Evolutionary conservation across 768 basidiomycete genomes (phyloP).

Genomic region (Tremella fuciformis): DNA sequence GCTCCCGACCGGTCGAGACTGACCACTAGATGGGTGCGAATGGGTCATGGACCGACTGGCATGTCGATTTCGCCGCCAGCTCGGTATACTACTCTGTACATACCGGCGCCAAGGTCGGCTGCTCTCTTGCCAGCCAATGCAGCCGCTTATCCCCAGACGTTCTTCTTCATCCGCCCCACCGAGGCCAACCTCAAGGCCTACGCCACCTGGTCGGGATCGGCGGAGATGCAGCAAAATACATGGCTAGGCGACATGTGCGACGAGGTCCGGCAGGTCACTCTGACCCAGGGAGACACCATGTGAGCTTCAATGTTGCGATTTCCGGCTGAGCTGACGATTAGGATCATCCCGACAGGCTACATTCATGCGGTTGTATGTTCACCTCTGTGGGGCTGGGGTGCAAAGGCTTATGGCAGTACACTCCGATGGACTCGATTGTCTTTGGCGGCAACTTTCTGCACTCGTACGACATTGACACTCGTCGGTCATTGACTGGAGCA

Average conservation of each 20-base stretch:
- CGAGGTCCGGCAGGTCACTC: conserved; percentile 69
- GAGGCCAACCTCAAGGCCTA: conserved; percentile 80
- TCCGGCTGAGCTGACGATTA: conserved; percentile 28
- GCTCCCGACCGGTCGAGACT: background rate
- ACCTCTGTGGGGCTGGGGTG: background rate
- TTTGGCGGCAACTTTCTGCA: conserved; percentile 98
- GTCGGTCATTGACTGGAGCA: conserved; percentile 57
- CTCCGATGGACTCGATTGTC: conserved; percentile 85
- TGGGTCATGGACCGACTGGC: conserved; percentile 97
- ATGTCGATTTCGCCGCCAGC: conserved; percentile 94
- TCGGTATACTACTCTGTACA: conserved; percentile 97
- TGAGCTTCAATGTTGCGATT: conserved; percentile 14
- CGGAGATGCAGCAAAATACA: conserved; percentile 75
- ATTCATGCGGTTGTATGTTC: conserved; percentile 88
- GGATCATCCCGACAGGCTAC: conserved; percentile 92
- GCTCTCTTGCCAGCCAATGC: background rate
- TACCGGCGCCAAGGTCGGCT: conserved; percentile 70
- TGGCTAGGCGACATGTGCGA: conserved; percentile 93
- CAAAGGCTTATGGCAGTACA: conserved; percentile 60
- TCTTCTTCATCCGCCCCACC: conserved; percentile 93
- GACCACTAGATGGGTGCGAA: conserved; percentile 77
- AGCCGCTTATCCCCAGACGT: conserved; percentile 61
- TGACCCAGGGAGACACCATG: conserved; percentile 49
- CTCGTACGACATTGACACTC: conserved; percentile 76
- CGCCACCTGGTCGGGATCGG: conserved; percentile 78